Evolutionary conservation across 2,329 filamentous ascomycete genomes (phyloP).

Genomic region (Cryphonectria nitschkei): DNA sequence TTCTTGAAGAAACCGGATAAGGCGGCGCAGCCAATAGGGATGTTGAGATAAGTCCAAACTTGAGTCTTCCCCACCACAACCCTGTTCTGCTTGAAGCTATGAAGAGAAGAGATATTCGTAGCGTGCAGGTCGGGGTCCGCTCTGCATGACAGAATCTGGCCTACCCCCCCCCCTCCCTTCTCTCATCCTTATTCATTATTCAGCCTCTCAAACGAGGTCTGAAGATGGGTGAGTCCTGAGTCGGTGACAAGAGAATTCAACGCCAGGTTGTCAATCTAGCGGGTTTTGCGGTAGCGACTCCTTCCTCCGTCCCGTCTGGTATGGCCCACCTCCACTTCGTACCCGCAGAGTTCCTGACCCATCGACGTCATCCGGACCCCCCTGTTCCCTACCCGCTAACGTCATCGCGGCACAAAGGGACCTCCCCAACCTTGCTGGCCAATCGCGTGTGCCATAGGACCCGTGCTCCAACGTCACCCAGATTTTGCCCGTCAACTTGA

Average conservation of each 20-base stretch:
- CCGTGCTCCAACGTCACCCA: constrained; percentile 12
- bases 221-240: not conserved
- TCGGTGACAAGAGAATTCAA: not conserved
- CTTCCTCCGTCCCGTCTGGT: not conserved
- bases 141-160: not conserved
- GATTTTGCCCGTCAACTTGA: not conserved
- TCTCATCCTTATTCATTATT: not conserved
- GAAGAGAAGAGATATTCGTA: not conserved
- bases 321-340: not conserved
- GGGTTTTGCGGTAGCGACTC: too few relatives aligned
- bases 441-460: constrained; percentile 1
- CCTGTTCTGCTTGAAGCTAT: not conserved
- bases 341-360: not conserved
- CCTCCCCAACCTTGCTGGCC: constrained; percentile 8
- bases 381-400: constrained; percentile 5
- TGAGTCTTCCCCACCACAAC: not conserved
- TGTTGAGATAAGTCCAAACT: not conserved
- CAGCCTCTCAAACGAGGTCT: not conserved
- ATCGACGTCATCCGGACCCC: constrained; percentile 23
- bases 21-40: not conserved
- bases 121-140: not conserved
- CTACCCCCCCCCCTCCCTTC: too few relatives aligned
- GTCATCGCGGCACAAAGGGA: constrained; percentile 21
- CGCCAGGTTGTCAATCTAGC: not conserved
- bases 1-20: not conserved